Evolutionary conservation across 768 basidiomycete genomes (phyloP), one percentile per base, ranked within the genome.

Genomic region (Suillus spraguei): DNA sequence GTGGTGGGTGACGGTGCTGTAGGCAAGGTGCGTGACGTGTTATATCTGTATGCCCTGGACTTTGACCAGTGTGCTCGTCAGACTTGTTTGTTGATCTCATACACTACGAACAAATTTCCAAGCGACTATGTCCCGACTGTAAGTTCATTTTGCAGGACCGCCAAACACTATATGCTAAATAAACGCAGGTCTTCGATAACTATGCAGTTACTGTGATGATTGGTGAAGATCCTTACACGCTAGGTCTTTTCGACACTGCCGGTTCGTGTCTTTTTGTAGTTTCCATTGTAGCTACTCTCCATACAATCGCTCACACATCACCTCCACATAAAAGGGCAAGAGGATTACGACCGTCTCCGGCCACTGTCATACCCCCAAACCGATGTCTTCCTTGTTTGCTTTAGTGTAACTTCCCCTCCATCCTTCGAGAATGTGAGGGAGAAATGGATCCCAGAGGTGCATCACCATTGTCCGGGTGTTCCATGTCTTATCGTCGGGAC

Each of bases 131-230:
- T 99, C 58, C 96, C 96, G 63, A 97, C 96, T 69, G 95, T 97
- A 81, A 76, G 91, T 86, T 16, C 46, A 22, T 54, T 61, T 60
- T 14, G 52, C 16, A 55, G 16, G 38, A 55, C 60, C 11, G 39
- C 17, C 20, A 6, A 58, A 59, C 53, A 64, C 41, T 65, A 68
- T 61, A 38, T 58, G 52, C 47, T 54, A 56, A 42, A 39, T 47
- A 55, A 59, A 65, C 60, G 20, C 79, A 94, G 92, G 91, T 95
- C 64, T 95, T 95, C 77, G 94, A 97, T 79, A 97, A 97, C 79
- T 96, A 96, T 80, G 97, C 97, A 65, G 97, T 99, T 66, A 99
- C 97, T n/a, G 97, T 99, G 64, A 99, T 99, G 97, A 99, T 99
- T 80, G 97, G 97, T 60, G 97, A 99, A 72, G 97, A 99, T 79